Evolutionary conservation across 345 rosid species (phyloP).

Genomic region (Citrus unshiu): DNA sequence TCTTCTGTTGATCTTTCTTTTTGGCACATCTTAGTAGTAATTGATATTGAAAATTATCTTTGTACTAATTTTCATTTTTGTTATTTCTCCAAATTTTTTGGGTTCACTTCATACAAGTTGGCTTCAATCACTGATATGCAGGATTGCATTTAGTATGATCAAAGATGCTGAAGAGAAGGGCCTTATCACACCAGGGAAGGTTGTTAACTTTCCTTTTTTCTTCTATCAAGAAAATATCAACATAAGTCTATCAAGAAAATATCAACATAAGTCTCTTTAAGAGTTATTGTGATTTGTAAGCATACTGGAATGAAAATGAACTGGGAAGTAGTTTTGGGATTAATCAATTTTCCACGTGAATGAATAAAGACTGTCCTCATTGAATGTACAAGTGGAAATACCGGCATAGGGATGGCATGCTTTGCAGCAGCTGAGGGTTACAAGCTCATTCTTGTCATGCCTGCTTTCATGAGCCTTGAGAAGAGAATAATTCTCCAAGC

Average conservation of each 20-base stretch:
- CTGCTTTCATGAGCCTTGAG: slow-evolving; percentile 46
- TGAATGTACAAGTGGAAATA: slow-evolving; percentile 70
- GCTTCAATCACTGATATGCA: not conserved
- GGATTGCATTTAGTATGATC: slow-evolving; percentile 59
- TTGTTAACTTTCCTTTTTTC: too few species aligned
- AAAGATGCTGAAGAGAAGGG: slow-evolving; percentile 71
- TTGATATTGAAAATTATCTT: not conserved
- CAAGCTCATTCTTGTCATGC: slow-evolving; percentile 56
- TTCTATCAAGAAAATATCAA: not conserved
- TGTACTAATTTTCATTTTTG: too few species aligned
- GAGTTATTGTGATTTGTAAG: too few species aligned
- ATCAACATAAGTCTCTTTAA: not conserved
- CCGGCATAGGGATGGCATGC: slow-evolving; percentile 70
- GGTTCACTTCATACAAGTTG: not conserved
- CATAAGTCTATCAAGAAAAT: not conserved
- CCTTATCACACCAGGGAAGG: slow-evolving; percentile 59
- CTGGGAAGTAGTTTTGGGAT: too few species aligned
- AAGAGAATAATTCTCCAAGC: slow-evolving; percentile 60
- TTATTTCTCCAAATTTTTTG: too few species aligned
- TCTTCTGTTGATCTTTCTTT: too few species aligned
- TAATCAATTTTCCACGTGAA: too few species aligned
- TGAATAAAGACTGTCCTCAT: slow-evolving; percentile 39
- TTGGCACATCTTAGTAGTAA: not conserved
- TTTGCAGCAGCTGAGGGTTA: slow-evolving; percentile 68
- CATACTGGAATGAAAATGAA: too few species aligned